phyloP scores from a whole-genome alignment of 495 filamentous ascomycete species.

The Penicillium canariense region DNA sequence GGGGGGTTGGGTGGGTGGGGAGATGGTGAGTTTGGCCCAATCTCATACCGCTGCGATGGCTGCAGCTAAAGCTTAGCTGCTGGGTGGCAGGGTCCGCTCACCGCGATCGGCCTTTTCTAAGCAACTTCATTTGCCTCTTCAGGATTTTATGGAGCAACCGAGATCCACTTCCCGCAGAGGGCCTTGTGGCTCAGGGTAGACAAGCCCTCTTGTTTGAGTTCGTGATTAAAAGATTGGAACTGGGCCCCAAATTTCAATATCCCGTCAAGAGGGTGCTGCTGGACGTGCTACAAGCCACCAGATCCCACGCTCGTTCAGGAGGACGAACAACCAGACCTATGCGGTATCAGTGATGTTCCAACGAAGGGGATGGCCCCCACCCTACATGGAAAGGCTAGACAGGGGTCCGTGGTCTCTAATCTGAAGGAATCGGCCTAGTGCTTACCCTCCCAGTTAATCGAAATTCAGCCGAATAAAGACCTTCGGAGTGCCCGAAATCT shows the following conservation, averaged over 20 bases:
- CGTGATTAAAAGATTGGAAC: no score
- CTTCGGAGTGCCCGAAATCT: no score
- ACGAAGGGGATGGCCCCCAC: not conserved
- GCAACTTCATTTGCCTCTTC: not conserved
- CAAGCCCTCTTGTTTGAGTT: no score
- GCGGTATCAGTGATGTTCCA: no score
- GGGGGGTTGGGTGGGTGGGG: no score
- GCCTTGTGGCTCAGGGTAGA: not conserved
- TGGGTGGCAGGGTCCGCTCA: not conserved
- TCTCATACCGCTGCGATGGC: not conserved
- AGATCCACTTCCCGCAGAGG: not conserved
- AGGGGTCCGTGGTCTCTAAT: not conserved
- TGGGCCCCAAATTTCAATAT: no score
- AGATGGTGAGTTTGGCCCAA: not conserved
- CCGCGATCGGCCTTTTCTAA: not conserved
- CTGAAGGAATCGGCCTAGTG: not conserved
- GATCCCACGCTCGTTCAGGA: no score
- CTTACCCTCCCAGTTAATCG: no score
- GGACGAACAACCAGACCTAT: no score
- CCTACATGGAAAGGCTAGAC: not conserved
- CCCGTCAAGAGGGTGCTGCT: no score
- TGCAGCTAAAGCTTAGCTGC: not conserved
- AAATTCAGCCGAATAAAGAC: no score
- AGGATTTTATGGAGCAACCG: not conserved
- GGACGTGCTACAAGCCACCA: no score